Conservation (phyloP, 2,329 filamentous ascomycete species). For the Cercospora zeina region DNA sequence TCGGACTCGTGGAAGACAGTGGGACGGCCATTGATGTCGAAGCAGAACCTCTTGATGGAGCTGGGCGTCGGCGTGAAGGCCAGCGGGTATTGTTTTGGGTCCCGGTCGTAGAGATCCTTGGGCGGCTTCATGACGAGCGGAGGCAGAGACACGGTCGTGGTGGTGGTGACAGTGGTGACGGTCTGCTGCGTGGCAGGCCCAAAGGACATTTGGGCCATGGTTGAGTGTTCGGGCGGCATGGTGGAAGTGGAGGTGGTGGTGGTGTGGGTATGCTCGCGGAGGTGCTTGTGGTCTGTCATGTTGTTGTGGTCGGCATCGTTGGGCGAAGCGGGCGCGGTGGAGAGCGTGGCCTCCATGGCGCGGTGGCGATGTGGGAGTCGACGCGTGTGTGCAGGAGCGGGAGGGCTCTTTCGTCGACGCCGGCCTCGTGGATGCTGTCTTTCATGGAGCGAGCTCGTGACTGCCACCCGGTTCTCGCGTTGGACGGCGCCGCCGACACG, state of each 20-base stretch:
- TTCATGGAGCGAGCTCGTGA: conserved; percentile 5
- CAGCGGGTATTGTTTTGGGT: conserved; percentile 86
- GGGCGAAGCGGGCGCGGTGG: conserved; percentile 40
- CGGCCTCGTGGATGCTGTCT: conserved; percentile 8
- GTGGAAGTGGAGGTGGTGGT: conserved; percentile 26
- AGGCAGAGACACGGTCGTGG: conserved; percentile 77
- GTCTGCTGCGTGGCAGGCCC: conserved; percentile 65
- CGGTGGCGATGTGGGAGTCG: conserved; percentile 7
- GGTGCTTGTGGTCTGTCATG: conserved; percentile 20
- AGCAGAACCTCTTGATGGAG: conserved; percentile 73
- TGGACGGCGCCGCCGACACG: not conserved
- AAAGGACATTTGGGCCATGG: conserved; percentile 62
- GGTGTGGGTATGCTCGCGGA: conserved; percentile 22
- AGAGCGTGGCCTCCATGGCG: conserved; percentile 31
- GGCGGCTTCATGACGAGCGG: conserved; percentile 78
- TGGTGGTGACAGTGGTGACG: conserved; percentile 85
- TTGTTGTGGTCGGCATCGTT: conserved; percentile 30
- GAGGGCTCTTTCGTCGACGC: conserved; percentile 3
- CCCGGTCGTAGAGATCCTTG: conserved; percentile 68
- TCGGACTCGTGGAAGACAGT: conserved; percentile 66
- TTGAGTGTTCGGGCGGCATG: conserved; percentile 39
- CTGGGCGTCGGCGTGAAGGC: conserved; percentile 79
- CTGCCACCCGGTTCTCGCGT: not conserved
- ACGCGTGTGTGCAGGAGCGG: not conserved
- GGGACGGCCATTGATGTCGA: conserved; percentile 64